phyloP scores from a whole-genome alignment of 345 rosid species.

The Melastoma malabathricum region DNA sequence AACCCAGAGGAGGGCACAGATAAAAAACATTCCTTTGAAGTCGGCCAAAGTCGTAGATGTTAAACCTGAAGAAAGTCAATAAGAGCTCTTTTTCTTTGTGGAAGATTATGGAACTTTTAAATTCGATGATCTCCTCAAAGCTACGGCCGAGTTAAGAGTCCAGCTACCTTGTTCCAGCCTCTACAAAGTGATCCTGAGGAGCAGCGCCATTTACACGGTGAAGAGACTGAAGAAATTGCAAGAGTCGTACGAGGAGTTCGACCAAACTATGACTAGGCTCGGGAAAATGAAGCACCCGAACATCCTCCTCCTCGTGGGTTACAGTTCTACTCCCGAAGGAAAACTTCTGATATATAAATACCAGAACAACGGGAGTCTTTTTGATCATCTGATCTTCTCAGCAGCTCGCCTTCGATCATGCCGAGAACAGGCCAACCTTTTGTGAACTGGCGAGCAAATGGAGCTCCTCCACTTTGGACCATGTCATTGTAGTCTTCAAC shows the following conservation, averaged over 20 bases:
- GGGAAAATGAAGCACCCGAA: constrained; percentile 50
- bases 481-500: constrained; percentile 50
- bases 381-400: constrained; percentile 26
- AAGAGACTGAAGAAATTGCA: constrained; percentile 39
- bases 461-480: constrained; percentile 74
- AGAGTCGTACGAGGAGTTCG: constrained; percentile 29
- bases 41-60: constrained; percentile 4
- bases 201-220: constrained; percentile 32
- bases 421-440: constrained; percentile 44
- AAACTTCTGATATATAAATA: constrained; percentile 46
- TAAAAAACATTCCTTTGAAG: constrained; percentile 3
- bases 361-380: constrained; percentile 43
- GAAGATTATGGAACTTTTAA: constrained; percentile 32
- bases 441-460: constrained; percentile 66
- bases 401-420: constrained; percentile 50
- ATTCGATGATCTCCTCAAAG: constrained; percentile 44
- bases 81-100: constrained; percentile 37
- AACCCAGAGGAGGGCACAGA: constrained; percentile 19
- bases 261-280: constrained; percentile 23
- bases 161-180: constrained; percentile 38
- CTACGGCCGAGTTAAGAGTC: constrained; percentile 37
- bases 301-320: constrained; percentile 36
- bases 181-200: constrained; percentile 31
- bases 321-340: constrained; percentile 27
- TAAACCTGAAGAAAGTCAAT: constrained; percentile 12